These are phyloP conservation scores for Pulicaria dysenterica DNA, from an alignment of 129 eudicot species.

Conservation along the genomic window DNA sequence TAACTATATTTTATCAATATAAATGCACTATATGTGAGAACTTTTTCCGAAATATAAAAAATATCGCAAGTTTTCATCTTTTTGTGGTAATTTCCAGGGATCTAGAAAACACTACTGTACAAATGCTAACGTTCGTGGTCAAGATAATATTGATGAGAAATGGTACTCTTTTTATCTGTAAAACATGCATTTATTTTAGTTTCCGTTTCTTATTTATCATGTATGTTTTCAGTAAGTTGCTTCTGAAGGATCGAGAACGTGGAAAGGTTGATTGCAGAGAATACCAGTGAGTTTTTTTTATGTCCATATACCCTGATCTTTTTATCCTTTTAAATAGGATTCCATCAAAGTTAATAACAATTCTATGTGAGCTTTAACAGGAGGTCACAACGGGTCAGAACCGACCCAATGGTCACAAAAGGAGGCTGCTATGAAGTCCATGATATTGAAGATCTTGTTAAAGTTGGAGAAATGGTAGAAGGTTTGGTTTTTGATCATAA, in stretches of 20 bases:
- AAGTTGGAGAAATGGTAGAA: constrained; percentile 82
- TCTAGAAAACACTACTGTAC: constrained; percentile 94
- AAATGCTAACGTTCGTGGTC: constrained; percentile 51
- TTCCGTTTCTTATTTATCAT: constrained; percentile 24
- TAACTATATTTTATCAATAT: not conserved
- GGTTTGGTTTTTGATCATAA: constrained; percentile 46
- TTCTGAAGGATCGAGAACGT: constrained; percentile 56
- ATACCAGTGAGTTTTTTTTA: constrained; percentile 57
- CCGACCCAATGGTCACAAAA: constrained; percentile 73
- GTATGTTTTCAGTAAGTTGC: constrained; percentile 60
- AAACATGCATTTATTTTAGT: constrained; percentile 8
- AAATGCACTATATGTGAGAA: not conserved
- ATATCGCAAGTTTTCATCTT: constrained; percentile 10
- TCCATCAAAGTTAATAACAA: constrained; percentile 6
- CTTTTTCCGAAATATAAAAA: constrained; percentile 3
- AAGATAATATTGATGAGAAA: constrained; percentile 79
- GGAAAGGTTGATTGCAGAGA: constrained; percentile 62
- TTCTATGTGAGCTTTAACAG: constrained; percentile 41
- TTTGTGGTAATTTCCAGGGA: constrained; percentile 55
- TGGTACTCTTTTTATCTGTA: constrained; percentile 49
- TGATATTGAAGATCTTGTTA: constrained; percentile 96
- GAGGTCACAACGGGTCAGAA: constrained; percentile 64
- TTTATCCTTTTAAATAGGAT: constrained; percentile 17
- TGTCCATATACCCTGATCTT: constrained; percentile 11
- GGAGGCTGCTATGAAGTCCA: constrained; percentile 94